Evolutionary conservation across 176 grass and related monocot genomes (phyloP).

Genomic region (Musa itinerans): DNA sequence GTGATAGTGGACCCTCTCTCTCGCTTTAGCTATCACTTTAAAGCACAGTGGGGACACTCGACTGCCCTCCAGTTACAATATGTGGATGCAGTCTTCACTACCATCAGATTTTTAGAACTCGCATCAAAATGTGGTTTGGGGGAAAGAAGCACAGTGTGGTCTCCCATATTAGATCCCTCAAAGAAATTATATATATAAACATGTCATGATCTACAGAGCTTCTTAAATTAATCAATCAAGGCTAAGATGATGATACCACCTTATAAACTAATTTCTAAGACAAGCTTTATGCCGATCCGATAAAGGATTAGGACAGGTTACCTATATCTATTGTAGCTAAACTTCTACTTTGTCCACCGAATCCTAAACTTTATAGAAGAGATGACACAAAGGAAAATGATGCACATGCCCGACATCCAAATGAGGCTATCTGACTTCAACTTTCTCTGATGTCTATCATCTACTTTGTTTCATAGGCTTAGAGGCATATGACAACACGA

Average conservation of each 20-base stretch:
- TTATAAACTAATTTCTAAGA: background rate
- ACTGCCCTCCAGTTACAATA: background rate
- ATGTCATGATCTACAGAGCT: background rate
- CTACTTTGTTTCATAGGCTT: background rate
- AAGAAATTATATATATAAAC: background rate
- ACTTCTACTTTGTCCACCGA: background rate
- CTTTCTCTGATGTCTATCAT: background rate
- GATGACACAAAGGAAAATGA: conserved; percentile 3
- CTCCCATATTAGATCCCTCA: background rate
- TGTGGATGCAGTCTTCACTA: background rate
- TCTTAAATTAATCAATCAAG: background rate
- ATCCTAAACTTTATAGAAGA: background rate
- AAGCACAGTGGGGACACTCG: background rate
- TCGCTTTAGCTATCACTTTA: background rate
- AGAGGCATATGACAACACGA: conserved; percentile 6
- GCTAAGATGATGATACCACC: background rate
- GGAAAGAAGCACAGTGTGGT: background rate
- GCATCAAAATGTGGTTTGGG: background rate
- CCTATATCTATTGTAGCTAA: background rate
- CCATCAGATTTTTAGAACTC: background rate
- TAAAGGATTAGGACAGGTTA: background rate
- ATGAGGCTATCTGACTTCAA: background rate
- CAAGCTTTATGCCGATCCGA: background rate
- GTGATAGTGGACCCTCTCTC: background rate
- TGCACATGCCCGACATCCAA: background rate